These are phyloP conservation scores for Tremellales sp. DNA, from an alignment of 1,284 basidiomycete genomes.

Conservation along the genomic window DNA sequence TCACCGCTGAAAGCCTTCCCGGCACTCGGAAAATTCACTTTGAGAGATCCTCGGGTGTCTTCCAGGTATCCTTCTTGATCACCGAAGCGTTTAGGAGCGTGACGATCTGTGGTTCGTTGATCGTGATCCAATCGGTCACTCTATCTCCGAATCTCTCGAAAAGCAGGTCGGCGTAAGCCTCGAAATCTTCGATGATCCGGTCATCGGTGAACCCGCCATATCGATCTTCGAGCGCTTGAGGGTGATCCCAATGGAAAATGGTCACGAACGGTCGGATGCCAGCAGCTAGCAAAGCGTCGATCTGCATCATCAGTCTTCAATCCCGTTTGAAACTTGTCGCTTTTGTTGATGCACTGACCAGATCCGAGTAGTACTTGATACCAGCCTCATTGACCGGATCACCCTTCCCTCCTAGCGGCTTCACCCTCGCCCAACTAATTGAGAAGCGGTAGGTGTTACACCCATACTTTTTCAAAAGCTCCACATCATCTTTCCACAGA, in stretches of 20 bases:
- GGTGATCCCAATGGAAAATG: conserved; percentile 58
- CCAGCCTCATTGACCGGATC: conserved; percentile 63
- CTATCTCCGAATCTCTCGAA: conserved; percentile 67
- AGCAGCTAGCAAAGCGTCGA: conserved; percentile 30
- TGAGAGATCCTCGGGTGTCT: too few relatives aligned
- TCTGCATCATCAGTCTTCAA: conserved; percentile 5
- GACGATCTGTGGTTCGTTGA: conserved; percentile 54
- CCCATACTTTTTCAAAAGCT: conserved; percentile 56
- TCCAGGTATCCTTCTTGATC: not conserved
- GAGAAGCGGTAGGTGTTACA: conserved; percentile 59
- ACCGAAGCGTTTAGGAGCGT: not conserved
- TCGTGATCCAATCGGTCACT: conserved; percentile 61
- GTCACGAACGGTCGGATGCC: conserved; percentile 62
- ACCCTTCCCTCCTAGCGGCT: conserved; percentile 55
- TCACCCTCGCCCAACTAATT: conserved; percentile 67
- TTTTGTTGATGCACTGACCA: conserved; percentile 5
- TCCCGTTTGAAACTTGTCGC: too few relatives aligned
- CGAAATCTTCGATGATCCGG: conserved; percentile 60
- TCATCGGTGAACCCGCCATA: conserved; percentile 58
- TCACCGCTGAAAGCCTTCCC: not conserved
- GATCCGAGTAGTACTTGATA: conserved; percentile 56
- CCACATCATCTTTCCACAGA: conserved; percentile 64
- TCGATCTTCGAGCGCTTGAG: conserved; percentile 62
- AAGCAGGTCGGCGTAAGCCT: conserved; percentile 62
- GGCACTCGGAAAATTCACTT: too few relatives aligned